A percentile compares a stretch with the other conserved stretches of the same genome.
phyloP scores from a whole-genome alignment of 1,284 basidiomycete genomes.

The Ceratobasidium sp. region DNA sequence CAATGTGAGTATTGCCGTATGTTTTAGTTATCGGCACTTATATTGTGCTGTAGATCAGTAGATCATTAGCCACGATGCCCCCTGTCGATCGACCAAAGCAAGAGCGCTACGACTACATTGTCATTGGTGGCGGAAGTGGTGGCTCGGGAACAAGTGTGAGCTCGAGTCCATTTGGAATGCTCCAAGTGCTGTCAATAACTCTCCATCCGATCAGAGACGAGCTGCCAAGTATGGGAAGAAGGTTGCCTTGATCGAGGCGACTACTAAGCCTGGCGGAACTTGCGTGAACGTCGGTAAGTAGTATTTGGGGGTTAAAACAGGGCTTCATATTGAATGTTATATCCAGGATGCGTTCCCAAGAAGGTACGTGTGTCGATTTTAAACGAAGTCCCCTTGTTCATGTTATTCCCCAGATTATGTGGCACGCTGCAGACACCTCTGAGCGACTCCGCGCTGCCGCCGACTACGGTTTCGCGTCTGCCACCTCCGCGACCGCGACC shows the following conservation, averaged over 20 bases:
- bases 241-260: slow-evolving; percentile 88
- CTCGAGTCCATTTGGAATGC: slow-evolving; percentile 44
- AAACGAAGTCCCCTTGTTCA: not conserved
- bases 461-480: slow-evolving; percentile 78
- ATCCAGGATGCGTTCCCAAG: slow-evolving; percentile 85
- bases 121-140: slow-evolving; percentile 87
- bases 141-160: slow-evolving; percentile 80
- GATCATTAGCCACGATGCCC: slow-evolving; percentile 64
- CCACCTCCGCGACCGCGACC: slow-evolving; percentile 57
- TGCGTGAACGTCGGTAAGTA: slow-evolving; percentile 91
- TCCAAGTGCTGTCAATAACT: slow-evolving; percentile 3
- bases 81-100: slow-evolving; percentile 71
- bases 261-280: slow-evolving; percentile 86
- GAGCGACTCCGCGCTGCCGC: slow-evolving; percentile 77
- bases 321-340: slow-evolving; percentile 28
- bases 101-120: slow-evolving; percentile 80
- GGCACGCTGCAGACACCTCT: slow-evolving; percentile 95
- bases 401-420: slow-evolving; percentile 84
- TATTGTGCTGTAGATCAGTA: slow-evolving; percentile 38
- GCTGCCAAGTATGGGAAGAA: slow-evolving; percentile 95
- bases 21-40: not conserved
- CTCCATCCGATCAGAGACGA: slow-evolving; percentile 67
- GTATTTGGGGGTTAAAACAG: not conserved
- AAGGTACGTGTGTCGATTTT: slow-evolving; percentile 62
- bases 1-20: slow-evolving; percentile 8